Conservation (phyloP, 169 alveolate species). For the Plasmodium knowlesi region DNA sequence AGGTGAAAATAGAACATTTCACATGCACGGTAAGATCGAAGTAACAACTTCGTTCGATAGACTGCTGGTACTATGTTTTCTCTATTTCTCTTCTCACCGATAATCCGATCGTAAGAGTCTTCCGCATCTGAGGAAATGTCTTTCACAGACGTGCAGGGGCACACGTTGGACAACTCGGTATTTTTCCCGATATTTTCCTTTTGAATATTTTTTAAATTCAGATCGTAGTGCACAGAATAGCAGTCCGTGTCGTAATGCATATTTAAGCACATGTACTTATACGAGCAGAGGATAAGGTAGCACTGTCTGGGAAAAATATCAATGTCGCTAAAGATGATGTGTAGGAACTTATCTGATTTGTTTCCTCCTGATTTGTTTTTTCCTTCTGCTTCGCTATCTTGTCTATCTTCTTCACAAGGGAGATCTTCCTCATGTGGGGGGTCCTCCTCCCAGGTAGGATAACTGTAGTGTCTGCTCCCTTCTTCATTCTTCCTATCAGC, state of each 20-base stretch:
- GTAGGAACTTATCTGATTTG: conserved; percentile 74
- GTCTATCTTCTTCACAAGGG: neutral
- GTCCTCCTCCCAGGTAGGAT: neutral
- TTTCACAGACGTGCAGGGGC: conserved; percentile 26
- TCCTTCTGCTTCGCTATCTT: neutral
- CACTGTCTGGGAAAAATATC: conserved; percentile 88
- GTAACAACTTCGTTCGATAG: neutral
- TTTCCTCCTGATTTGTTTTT: neutral
- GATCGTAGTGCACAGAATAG: conserved; percentile 32
- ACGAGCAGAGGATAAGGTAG: conserved; percentile 83
- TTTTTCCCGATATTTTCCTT: conserved; percentile 58
- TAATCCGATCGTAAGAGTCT: conserved; percentile 54
- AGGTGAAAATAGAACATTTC: neutral
- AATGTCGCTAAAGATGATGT: conserved; percentile 85
- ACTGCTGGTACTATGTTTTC: neutral
- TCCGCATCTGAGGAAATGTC: neutral
- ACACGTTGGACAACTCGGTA: conserved; percentile 33
- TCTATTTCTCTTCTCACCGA: conserved; percentile 31
- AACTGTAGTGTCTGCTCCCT: neutral
- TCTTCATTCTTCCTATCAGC: neutral
- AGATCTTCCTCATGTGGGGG: neutral
- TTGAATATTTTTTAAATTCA: conserved; percentile 34
- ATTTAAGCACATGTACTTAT: conserved; percentile 85
- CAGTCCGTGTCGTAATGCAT: conserved; percentile 82
- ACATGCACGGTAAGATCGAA: neutral